These are phyloP conservation scores for Paramyrothecium roridum DNA, from an alignment of 2,329 filamentous ascomycete species.

Conservation along the genomic window DNA sequence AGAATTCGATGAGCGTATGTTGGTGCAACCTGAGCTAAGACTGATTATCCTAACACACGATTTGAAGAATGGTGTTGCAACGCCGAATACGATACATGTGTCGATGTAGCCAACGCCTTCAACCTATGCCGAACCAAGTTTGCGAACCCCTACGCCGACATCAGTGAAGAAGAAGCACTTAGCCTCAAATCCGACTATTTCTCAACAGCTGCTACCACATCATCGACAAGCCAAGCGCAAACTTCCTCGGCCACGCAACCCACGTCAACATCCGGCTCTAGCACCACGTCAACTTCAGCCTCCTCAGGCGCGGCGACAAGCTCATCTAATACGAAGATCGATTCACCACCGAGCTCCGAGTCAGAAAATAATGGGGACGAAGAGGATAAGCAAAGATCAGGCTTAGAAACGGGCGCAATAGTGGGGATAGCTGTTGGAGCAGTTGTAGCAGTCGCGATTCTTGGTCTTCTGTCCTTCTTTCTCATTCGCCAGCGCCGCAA, in stretches of 20 bases:
- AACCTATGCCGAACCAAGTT: background rate
- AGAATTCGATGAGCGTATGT: background rate
- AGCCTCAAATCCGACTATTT: background rate
- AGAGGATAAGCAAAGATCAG: background rate
- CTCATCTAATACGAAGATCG: background rate
- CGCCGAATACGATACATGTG: background rate
- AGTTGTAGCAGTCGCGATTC: background rate
- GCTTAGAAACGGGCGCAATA: background rate
- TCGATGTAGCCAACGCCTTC: background rate
- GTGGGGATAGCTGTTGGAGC: background rate
- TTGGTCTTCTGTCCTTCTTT: background rate
- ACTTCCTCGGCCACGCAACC: background rate
- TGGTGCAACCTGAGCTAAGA: background rate
- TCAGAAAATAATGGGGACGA: too few relatives aligned
- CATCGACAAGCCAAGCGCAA: background rate
- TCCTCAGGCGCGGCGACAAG: background rate
- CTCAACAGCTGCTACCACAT: background rate
- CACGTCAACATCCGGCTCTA: background rate
- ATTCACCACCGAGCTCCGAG: too few relatives aligned
- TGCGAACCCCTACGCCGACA: background rate
- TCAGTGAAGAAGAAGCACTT: background rate
- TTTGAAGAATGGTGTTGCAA: background rate
- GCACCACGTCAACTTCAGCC: background rate
- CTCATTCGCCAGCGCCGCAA: background rate
- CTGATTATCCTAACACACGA: background rate